Conservation (phyloP, 208 protist species). For the Trichomonas vaginalis region DNA sequence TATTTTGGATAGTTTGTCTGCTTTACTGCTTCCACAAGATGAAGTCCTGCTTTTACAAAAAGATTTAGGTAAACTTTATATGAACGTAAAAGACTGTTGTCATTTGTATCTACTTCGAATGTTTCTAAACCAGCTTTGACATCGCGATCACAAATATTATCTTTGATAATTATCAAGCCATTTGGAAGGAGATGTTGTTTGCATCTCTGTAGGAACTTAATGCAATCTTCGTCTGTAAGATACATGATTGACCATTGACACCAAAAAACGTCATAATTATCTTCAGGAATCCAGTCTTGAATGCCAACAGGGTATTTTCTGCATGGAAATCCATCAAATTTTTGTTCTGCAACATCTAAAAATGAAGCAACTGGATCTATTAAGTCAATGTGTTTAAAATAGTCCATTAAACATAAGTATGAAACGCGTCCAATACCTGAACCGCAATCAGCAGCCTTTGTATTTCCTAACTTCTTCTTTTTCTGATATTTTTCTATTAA, state of each 20-base stretch:
- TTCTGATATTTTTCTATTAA: not conserved
- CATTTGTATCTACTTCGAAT: not conserved
- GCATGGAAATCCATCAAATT: not conserved
- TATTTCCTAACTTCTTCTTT: not conserved
- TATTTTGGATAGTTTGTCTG: not conserved
- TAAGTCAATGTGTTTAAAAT: not conserved
- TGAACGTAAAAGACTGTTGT: not conserved
- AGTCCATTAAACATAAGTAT: not conserved
- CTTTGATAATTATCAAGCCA: not conserved
- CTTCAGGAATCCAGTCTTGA: not conserved
- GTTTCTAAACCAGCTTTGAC: not conserved
- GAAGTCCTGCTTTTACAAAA: not conserved
- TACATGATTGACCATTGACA: conserved; percentile 6
- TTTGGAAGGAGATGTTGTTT: not conserved
- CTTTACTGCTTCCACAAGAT: not conserved
- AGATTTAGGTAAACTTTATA: not conserved
- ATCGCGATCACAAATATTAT: not conserved
- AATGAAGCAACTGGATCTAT: not conserved
- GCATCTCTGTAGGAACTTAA: not conserved
- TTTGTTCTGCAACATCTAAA: not conserved
- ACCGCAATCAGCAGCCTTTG: not conserved
- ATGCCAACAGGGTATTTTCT: not conserved
- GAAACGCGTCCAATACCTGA: not conserved
- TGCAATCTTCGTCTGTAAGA: not conserved
- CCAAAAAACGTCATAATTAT: not conserved